A percentile compares a stretch with the other conserved stretches of the same genome.
These are phyloP conservation scores for Acmispon strigosus DNA, from an alignment of 306 rosid species.

Conservation along the genomic window DNA sequence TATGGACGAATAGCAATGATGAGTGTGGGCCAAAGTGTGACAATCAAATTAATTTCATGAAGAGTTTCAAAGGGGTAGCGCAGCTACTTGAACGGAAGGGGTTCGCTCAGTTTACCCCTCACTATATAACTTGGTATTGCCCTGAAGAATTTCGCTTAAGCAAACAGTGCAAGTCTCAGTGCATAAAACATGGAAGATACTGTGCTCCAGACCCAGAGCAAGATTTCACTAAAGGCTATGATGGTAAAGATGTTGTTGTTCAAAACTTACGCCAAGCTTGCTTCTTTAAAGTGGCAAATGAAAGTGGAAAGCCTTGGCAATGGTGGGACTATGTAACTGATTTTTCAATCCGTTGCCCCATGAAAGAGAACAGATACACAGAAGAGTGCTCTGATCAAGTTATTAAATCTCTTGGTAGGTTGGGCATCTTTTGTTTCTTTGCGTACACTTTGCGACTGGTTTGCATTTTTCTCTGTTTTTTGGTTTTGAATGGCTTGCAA, in stretches of 20 bases:
- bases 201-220: slow-evolving; percentile 99
- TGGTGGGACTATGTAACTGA: slow-evolving; percentile 99
- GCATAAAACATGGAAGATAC: slow-evolving; percentile 86
- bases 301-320: slow-evolving; percentile 91
- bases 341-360: slow-evolving; percentile 91
- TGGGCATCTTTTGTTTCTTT: slow-evolving; percentile 13
- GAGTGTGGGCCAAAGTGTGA: slow-evolving; percentile 92
- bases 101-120: slow-evolving; percentile 85
- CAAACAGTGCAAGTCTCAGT: slow-evolving; percentile 87
- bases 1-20: slow-evolving; percentile 96
- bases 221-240: slow-evolving; percentile 86
- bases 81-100: slow-evolving; percentile 85
- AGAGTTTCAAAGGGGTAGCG: slow-evolving; percentile 78
- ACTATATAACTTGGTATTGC: slow-evolving; percentile 91
- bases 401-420: slow-evolving; percentile 78
- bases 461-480: slow-evolving; percentile 6
- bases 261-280: slow-evolving; percentile 96
- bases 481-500: not conserved
- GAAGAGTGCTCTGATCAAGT: slow-evolving; percentile 84
- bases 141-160: slow-evolving; percentile 70
- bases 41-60: slow-evolving; percentile 67
- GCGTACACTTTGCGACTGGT: not conserved
- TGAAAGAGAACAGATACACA: slow-evolving; percentile 61
- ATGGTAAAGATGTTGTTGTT: slow-evolving; percentile 89
- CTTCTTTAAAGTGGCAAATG: slow-evolving; percentile 83